Base-by-base conservation (phyloP, 2,329 filamentous ascomycete genomes). In the Nigrospora osmanthi region DNA sequence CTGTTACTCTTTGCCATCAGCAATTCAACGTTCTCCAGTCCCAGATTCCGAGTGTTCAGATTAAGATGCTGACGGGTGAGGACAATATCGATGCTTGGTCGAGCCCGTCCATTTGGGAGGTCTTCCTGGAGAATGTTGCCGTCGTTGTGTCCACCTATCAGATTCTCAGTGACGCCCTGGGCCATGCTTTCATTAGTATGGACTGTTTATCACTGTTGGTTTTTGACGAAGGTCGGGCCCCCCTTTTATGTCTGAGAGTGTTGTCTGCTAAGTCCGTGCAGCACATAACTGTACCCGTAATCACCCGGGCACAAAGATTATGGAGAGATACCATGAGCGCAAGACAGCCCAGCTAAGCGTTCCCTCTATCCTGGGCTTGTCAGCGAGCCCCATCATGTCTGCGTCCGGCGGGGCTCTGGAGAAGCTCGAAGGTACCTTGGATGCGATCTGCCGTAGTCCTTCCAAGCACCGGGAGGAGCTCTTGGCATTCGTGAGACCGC, bases 71-170 rank as follows among this genome's bases (percentile, higher is more conserved):
- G 15, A 82, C 74, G 11, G 85, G 89, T 11, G 66, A 73, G 13
- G 83, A 89, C 50, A 78, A 80, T 38, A 71, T 89, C 2, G 80
- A 93, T 15, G 75, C 79, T 32, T 95, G 89, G 89, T 81, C 77
- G 0, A 73, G 79, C 6, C 72, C 80, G 52, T 54, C 63, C 2
- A 71, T 80, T 1, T 95, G 89, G 89, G 71, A 85, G 47, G 70
- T 68, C 0, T 71, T 84, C 2, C 67, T 95, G 1, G 53, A 67
- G 3, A 80, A 83, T 40, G 73, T 85, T 17, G 74, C 78, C 1
- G 71, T 94, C n/a, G 77, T 94, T 6, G 73, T 95, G 2, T 89
- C 86, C 0, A 93, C 89, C 0, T 81, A 84, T 48, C 81, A 86
- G 48, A 75, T 94, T 2, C 70, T 95, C 12, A 67, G 79, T 3